phyloP scores from a whole-genome alignment of 495 filamentous ascomycete species.

The Penicillium riverlandense region DNA sequence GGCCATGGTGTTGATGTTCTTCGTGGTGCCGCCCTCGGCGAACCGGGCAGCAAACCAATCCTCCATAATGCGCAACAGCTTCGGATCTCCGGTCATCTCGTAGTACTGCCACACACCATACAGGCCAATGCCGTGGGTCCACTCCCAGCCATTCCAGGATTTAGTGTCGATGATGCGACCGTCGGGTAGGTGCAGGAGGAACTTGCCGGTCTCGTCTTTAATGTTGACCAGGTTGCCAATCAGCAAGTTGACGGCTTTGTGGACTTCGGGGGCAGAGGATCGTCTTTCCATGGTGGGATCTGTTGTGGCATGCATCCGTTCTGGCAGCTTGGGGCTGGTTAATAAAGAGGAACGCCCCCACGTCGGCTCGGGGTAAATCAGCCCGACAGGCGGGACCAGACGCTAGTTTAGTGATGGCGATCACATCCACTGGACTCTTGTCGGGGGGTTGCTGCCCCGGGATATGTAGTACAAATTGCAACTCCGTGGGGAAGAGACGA shows the following conservation, averaged over 20 bases:
- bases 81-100: constrained; percentile 44
- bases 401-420: too few relatives aligned
- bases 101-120: constrained; percentile 68
- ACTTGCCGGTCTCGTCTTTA: constrained; percentile 57
- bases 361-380: too few relatives aligned
- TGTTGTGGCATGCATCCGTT: too few relatives aligned
- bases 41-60: constrained; percentile 58
- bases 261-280: constrained; percentile 28
- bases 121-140: constrained; percentile 66
- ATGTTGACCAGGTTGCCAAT: constrained; percentile 60
- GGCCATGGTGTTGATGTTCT: constrained; percentile 75
- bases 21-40: constrained; percentile 56
- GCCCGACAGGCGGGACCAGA: too few relatives aligned
- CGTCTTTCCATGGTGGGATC: constrained; percentile 1
- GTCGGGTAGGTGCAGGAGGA: constrained; percentile 55
- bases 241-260: constrained; percentile 46
- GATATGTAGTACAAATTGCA: too few relatives aligned
- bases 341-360: too few relatives aligned
- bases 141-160: constrained; percentile 67
- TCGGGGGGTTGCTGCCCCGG: too few relatives aligned
- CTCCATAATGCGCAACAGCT: constrained; percentile 46
- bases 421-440: too few relatives aligned
- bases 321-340: too few relatives aligned
- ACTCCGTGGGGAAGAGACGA: too few relatives aligned
- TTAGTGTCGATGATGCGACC: constrained; percentile 68